Evolutionary conservation across 2,329 filamentous ascomycete genomes (phyloP).

Genomic region (Botrytis fabae): DNA sequence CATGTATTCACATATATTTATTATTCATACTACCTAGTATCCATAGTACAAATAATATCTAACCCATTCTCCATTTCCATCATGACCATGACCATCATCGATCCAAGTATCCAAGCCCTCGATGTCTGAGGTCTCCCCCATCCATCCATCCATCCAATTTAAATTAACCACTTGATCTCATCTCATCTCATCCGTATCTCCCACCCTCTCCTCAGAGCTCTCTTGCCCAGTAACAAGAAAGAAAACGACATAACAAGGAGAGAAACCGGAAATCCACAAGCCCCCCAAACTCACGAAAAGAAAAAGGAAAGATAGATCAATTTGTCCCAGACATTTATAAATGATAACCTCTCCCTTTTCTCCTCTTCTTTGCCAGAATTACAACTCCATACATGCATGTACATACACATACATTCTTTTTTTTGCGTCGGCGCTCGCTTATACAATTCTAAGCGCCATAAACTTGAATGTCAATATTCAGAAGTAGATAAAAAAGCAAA

Average conservation of each 20-base stretch:
- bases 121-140: not conserved
- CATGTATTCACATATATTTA: not conserved
- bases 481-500: not conserved
- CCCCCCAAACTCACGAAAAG: not conserved
- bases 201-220: not conserved
- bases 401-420: not conserved
- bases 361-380: not conserved
- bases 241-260: not conserved
- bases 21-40: not conserved
- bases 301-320: not conserved
- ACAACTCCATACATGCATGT: not conserved
- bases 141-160: not conserved
- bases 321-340: not conserved
- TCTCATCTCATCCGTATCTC: not conserved
- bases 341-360: not conserved
- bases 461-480: not conserved
- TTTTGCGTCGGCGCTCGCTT: not conserved
- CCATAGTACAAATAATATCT: not conserved
- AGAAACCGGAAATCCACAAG: not conserved
- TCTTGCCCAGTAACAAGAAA: not conserved
- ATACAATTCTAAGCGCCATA: not conserved
- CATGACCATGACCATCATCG: not conserved
- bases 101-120: not conserved
- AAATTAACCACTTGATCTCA: not conserved
- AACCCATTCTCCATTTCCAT: not conserved